Conservation (phyloP, 805 yeast species). For the Kazachstania psychrophila region DNA sequence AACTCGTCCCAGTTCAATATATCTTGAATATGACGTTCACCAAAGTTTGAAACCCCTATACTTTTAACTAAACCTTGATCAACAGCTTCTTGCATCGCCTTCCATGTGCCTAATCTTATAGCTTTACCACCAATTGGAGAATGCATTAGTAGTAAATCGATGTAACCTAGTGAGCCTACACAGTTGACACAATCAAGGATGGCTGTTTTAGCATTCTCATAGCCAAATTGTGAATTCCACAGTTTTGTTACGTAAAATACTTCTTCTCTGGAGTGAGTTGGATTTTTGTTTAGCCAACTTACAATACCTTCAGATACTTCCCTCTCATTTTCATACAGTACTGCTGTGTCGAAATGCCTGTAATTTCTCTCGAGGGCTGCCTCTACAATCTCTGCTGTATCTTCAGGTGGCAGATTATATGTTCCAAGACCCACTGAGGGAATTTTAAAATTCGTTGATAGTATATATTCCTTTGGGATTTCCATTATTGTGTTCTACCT, state of each 20-base stretch:
- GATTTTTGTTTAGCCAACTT: constrained; percentile 41
- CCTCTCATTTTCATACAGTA: constrained; percentile 52
- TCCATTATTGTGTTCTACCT: constrained; percentile 3
- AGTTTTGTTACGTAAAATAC: constrained; percentile 62
- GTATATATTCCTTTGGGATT: constrained; percentile 28
- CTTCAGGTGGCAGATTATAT: constrained; percentile 34
- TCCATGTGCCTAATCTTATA: constrained; percentile 53
- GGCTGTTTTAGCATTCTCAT: constrained; percentile 46
- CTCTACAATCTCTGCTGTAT: constrained; percentile 38
- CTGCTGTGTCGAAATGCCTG: constrained; percentile 70
- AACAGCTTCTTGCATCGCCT: constrained; percentile 66
- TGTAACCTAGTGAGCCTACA: constrained; percentile 51
- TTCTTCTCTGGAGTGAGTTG: constrained; percentile 37
- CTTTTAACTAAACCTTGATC: constrained; percentile 48
- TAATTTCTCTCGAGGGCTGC: constrained; percentile 57
- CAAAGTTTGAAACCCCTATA: constrained; percentile 75
- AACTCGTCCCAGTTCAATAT: constrained; percentile 48
- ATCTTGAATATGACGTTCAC: constrained; percentile 49
- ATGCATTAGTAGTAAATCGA: constrained; percentile 63
- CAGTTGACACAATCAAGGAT: constrained; percentile 45
- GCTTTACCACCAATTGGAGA: constrained; percentile 44
- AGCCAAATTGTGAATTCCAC: constrained; percentile 61
- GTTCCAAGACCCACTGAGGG: constrained; percentile 54
- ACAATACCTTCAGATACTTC: constrained; percentile 54
- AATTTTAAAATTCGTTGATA: constrained; percentile 47